Evolutionary conservation across 331 rosid species (phyloP).

Genomic region (Acacia concinna): DNA sequence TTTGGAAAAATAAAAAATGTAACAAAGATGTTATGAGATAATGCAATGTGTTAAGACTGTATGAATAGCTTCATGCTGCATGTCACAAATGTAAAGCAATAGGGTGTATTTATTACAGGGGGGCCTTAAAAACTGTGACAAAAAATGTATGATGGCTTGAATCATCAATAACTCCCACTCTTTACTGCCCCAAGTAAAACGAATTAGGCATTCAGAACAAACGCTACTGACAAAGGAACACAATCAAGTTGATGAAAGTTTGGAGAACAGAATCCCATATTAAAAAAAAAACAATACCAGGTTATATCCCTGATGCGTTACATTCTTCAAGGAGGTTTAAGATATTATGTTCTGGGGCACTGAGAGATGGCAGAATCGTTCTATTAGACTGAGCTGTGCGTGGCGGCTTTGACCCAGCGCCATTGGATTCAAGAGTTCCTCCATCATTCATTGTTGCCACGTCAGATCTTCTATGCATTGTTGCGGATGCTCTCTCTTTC

Average conservation of each 20-base stretch:
- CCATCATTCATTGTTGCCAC: slow-evolving; percentile 80
- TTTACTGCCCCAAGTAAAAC: slow-evolving; percentile 22
- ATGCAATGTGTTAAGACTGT: background rate
- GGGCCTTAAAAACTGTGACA: background rate
- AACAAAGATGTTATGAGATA: background rate
- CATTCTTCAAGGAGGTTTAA: slow-evolving; percentile 89
- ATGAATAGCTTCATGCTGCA: slow-evolving; percentile 5
- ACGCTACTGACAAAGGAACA: slow-evolving; percentile 13
- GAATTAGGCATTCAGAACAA: slow-evolving; percentile 15
- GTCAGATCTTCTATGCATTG: slow-evolving; percentile 65
- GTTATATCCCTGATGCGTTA: slow-evolving; percentile 69
- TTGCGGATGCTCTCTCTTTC: slow-evolving; percentile 89
- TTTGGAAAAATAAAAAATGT: too few relatives aligned
- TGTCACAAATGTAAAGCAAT: background rate
- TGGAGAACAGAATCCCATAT: slow-evolving; percentile 30
- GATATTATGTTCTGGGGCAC: slow-evolving; percentile 91
- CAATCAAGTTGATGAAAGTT: slow-evolving; percentile 28
- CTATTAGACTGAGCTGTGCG: slow-evolving; percentile 53
- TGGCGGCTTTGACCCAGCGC: slow-evolving; percentile 50
- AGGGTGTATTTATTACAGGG: background rate
- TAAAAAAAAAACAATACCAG: slow-evolving; percentile 37
- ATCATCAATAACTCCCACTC: background rate
- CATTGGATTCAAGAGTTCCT: slow-evolving; percentile 48
- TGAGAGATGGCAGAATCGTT: slow-evolving; percentile 78
- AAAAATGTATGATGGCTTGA: slow-evolving; percentile 1